Base-by-base conservation (phyloP, 257 asterid species). In the Gentiana macrophylla region DNA sequence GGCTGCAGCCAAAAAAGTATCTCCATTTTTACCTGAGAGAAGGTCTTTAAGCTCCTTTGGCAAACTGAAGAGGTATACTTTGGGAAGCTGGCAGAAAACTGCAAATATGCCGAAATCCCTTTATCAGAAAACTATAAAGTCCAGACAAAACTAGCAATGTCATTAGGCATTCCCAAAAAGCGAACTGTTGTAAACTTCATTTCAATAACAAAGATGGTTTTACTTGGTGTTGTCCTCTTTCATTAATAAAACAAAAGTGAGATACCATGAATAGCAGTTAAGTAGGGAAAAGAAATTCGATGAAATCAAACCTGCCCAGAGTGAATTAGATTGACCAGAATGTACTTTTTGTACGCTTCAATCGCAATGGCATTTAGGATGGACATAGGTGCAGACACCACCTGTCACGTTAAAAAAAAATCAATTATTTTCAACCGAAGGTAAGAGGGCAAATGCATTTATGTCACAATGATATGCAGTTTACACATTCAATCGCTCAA, bases 321-420 rank as follows among this genome's bases (percentile, higher is more conserved):
- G 67, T 80, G 94, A 79, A 91, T 81, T 65, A 91, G 94, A 38
- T 94, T 87, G 62, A 91, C 93, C 75, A 87, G 76, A 36, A 84
- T 76, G 74, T 84, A 85, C 65, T 87, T 87, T 60, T 91, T 91
- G 88, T 87, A 91, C 49, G 98, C 98, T 79, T 87, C 97, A 79
- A 91, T 82, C 52, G 94, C 90, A 69, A 84, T 91, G 50, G 95
- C 84, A 78, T 85, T 87, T 56, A 83, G 50, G 63, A 72, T 58
- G 63, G 89, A 6, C 99, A 92, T 92, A 50, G 99, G 97, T 67
- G 97, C 91, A 37, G 99, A 88, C 47, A 92, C 99, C 62, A 83
- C 99, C 99, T 92, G 68, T 62, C 8, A 74, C 65, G 51, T 38
- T 55, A 56, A 7, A 51, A 49, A 61, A 61, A 61, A 51, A 58